Evolutionary conservation across 2,329 filamentous ascomycete species (phyloP).

Genomic region (Fusarium denticulatum): DNA sequence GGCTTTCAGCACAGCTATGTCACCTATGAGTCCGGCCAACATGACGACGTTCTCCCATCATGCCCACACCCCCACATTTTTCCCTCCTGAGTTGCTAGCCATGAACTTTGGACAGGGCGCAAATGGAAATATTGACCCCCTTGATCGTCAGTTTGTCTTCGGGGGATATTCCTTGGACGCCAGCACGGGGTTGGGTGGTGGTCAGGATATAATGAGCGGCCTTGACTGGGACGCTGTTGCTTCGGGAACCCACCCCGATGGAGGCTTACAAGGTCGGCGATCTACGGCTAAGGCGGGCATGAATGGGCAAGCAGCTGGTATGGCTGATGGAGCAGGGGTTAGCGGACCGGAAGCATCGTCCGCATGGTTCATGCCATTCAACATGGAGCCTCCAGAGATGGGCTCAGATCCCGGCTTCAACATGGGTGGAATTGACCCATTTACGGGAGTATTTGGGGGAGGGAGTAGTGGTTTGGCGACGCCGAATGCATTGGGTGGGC

Average conservation of each 20-base stretch:
- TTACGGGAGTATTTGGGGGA: conserved; percentile 59
- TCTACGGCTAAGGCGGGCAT: conserved; percentile 44
- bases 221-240: conserved; percentile 57
- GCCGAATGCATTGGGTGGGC: conserved; percentile 47
- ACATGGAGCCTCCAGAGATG: conserved; percentile 79
- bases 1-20: conserved; percentile 59
- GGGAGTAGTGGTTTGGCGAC: conserved; percentile 52
- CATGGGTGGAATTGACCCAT: conserved; percentile 58
- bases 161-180: conserved; percentile 72
- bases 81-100: conserved; percentile 63
- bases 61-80: conserved; percentile 54
- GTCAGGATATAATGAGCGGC: conserved; percentile 54
- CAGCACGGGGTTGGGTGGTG: conserved; percentile 48
- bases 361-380: conserved; percentile 94
- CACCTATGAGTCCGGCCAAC: conserved; percentile 63
- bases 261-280: conserved; percentile 41
- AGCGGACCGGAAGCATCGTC: conserved; percentile 62
- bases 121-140: conserved; percentile 68
- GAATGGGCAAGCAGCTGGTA: conserved; percentile 42
- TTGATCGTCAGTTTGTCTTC: conserved; percentile 81
- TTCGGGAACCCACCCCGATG: conserved; percentile 43
- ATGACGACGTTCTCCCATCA: conserved; percentile 52
- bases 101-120: conserved; percentile 61
- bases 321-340: conserved; percentile 38
- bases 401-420: conserved; percentile 58